phyloP scores from a whole-genome alignment of 106 monocot genomes.

The Gastrodia elata region DNA sequence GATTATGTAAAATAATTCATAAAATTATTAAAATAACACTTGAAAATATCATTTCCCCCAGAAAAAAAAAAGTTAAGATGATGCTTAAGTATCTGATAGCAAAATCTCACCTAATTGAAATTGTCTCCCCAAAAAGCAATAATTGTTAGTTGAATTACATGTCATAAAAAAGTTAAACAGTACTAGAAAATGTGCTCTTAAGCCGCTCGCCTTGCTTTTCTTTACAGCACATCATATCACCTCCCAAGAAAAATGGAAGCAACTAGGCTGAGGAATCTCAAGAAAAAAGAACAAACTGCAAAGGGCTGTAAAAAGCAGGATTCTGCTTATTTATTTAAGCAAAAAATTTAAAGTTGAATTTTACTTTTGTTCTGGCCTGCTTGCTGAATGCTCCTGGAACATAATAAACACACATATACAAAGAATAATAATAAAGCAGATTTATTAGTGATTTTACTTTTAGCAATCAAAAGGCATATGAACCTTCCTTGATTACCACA shows the following conservation, averaged over 20 bases:
- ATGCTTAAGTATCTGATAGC: neutral
- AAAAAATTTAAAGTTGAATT: neutral
- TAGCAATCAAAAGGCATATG: too few relatives aligned
- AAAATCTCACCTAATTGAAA: neutral
- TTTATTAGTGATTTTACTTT: neutral
- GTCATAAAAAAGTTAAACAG: neutral
- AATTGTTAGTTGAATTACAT: neutral
- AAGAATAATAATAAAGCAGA: neutral
- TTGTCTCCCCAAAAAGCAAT: neutral
- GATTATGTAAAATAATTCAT: too few relatives aligned
- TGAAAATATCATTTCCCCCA: too few relatives aligned
- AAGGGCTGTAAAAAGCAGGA: neutral
- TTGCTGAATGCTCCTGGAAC: too few relatives aligned
- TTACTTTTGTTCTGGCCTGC: neutral
- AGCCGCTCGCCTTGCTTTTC: neutral
- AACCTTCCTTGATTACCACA: too few relatives aligned
- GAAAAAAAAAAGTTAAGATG: neutral
- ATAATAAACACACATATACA: too few relatives aligned
- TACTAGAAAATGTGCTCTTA: neutral
- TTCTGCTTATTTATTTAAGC: neutral
- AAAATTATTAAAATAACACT: too few relatives aligned
- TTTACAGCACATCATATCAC: neutral
- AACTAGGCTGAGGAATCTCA: neutral
- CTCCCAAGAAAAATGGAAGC: neutral
- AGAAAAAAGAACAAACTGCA: neutral